Evolutionary conservation across 768 basidiomycete species (phyloP), one percentile per base, ranked within the genome.

Genomic region (Saitozyma sp.): DNA sequence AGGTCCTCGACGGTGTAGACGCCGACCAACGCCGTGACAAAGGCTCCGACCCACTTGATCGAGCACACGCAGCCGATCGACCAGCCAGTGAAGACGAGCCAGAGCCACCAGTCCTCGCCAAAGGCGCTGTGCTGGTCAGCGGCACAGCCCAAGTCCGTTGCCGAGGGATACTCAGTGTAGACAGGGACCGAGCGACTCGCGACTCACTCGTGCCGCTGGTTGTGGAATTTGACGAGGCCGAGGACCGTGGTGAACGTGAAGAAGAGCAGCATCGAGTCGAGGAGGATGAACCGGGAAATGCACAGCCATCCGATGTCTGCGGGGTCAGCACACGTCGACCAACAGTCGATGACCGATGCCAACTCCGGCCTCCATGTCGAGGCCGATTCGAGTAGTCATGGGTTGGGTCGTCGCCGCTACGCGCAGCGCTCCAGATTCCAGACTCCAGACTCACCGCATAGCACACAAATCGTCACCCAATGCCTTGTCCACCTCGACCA

Each of bases 261-360:
- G 84, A 95, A 96, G 41, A 99, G 83, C n/a, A 99, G 83, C 92
- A 99, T 96, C 19, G 96, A 93, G 78, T 99, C 96, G 72, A 99
- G 84, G 43, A 99, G 87, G 80, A 98, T 93, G 79, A 99, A 99
- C 29, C 95, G 87, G 38, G 93, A 95, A 76, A 98, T 99, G 71
- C 88, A 89, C 50, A 98, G 80, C 96, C 94, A 99, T 64, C 90
- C 94, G 64, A 97, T 87, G 81, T 99, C 96, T 96, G 29, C 2
- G 37, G 1, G 6, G 38, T 50, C 61, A 66, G 67, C 53, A 50
- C 3, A 45, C 8, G 13, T 29, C 29, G 29, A 29, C 29, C 29
- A 29, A 29, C 29, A 5, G 5, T 5, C 29, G 29, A 29, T 5
- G 29, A 29, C 29, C 29, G 29, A 29, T 2, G 29, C 40, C 41